These are phyloP conservation scores for Lachnellula arida DNA, from an alignment of 2,329 filamentous ascomycete species.

Conservation along the genomic window DNA sequence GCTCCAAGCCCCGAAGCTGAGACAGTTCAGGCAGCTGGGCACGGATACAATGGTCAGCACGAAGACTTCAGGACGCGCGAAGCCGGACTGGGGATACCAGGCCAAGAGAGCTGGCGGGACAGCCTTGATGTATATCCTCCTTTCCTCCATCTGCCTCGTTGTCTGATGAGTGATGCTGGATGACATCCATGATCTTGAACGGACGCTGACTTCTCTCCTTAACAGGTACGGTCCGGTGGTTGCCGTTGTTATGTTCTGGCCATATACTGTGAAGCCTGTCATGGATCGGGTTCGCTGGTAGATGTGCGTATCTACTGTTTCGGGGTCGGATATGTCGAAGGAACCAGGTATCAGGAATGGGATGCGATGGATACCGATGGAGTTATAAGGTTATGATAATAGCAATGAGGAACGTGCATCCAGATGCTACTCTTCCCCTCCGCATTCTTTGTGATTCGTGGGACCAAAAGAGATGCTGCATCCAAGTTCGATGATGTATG, in stretches of 20 bases:
- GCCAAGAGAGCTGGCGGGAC: conserved; percentile 18
- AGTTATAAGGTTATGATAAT: not conserved
- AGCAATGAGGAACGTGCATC: no score
- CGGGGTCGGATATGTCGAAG: not conserved
- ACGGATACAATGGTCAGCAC: conserved; percentile 4
- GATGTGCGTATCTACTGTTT: not conserved
- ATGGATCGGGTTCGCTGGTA: conserved; percentile 10
- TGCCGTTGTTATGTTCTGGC: conserved; percentile 22
- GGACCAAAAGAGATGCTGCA: no score
- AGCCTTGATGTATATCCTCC: conserved; percentile 20
- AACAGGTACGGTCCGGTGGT: conserved; percentile 21
- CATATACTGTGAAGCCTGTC: conserved; percentile 15
- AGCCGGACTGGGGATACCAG: conserved; percentile 17
- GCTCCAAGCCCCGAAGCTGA: conserved; percentile 6
- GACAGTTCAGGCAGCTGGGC: not conserved
- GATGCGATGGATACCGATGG: not conserved
- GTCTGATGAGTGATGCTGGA: not conserved
- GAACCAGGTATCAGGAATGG: not conserved
- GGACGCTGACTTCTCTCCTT: not conserved
- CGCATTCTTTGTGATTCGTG: no score
- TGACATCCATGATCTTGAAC: not conserved
- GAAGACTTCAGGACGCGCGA: not conserved
- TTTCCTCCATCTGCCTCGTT: not conserved
- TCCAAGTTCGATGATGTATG: no score
- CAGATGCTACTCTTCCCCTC: no score